phyloP scores from a whole-genome alignment of 306 rosid species.

The Quercus wislizeni region DNA sequence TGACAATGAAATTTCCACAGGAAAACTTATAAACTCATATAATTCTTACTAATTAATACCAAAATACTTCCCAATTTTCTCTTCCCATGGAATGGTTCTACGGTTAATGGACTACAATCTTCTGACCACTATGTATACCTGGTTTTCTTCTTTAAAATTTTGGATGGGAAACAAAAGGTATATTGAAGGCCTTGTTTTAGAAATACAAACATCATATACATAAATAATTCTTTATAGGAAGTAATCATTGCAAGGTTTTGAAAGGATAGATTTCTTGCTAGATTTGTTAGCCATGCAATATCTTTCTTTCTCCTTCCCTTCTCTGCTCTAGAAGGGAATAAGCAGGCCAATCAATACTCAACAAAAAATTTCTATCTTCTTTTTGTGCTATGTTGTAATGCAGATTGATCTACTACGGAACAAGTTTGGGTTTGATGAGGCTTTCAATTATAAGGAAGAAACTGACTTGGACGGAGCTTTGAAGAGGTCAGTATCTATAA shows the following conservation, averaged over 20 bases:
- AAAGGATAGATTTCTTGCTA: background rate
- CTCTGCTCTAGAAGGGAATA: background rate
- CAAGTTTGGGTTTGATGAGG: background rate
- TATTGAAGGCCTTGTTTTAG: background rate
- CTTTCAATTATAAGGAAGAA: conserved; percentile 1
- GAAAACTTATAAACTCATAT: background rate
- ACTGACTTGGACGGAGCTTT: background rate
- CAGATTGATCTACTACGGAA: background rate
- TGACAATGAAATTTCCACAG: no score
- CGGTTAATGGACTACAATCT: background rate
- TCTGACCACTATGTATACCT: background rate
- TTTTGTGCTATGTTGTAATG: background rate
- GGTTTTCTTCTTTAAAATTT: background rate
- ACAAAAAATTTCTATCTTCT: background rate
- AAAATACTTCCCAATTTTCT: background rate
- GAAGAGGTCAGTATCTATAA: background rate
- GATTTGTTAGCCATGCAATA: background rate
- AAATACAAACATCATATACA: no score
- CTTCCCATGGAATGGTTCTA: background rate
- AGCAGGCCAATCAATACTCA: no score
- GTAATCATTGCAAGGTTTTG: background rate
- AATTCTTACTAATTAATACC: background rate
- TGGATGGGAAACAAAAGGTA: background rate
- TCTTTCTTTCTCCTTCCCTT: background rate
- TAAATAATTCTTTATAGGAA: no score